Conservation (phyloP, 768 basidiomycete genomes). For the Lyophyllum atratum region DNA sequence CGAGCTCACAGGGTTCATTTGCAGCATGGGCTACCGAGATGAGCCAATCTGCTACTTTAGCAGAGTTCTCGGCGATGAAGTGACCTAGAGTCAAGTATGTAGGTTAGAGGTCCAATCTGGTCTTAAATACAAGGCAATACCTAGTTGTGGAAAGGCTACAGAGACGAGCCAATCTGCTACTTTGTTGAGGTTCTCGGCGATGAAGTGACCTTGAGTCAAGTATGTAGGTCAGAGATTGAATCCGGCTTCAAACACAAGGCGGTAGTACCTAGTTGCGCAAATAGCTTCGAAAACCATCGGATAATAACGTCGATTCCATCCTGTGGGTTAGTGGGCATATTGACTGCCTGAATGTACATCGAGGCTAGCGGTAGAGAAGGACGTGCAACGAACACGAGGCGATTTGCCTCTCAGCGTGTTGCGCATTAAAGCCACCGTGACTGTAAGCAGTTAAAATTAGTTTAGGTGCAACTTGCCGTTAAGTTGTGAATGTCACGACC, state of each 20-base stretch:
- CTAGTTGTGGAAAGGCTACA: no score
- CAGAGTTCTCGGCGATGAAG: not conserved
- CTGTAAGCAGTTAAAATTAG: no score
- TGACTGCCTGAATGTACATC: not conserved
- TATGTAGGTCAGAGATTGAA: not conserved
- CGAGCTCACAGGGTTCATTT: constrained; percentile 9
- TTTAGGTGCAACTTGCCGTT: no score
- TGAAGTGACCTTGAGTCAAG: not conserved
- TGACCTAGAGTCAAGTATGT: not conserved
- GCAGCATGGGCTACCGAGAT: not conserved
- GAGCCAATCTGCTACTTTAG: not conserved
- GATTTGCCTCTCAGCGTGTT: no score
- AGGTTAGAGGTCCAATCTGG: not conserved
- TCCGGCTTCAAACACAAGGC: not conserved
- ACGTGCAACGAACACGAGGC: not conserved
- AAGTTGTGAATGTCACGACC: no score
- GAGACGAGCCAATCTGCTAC: not conserved
- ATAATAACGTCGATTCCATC: not conserved
- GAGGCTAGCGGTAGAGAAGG: not conserved
- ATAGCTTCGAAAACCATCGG: not conserved
- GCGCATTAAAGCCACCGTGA: no score
- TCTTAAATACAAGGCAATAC: no score
- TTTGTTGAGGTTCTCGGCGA: not conserved
- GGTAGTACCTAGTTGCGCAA: not conserved
- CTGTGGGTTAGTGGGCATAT: not conserved